Evolutionary conservation across 768 basidiomycete species (phyloP).

Genomic region (Chalciporus sphaerocephalus): DNA sequence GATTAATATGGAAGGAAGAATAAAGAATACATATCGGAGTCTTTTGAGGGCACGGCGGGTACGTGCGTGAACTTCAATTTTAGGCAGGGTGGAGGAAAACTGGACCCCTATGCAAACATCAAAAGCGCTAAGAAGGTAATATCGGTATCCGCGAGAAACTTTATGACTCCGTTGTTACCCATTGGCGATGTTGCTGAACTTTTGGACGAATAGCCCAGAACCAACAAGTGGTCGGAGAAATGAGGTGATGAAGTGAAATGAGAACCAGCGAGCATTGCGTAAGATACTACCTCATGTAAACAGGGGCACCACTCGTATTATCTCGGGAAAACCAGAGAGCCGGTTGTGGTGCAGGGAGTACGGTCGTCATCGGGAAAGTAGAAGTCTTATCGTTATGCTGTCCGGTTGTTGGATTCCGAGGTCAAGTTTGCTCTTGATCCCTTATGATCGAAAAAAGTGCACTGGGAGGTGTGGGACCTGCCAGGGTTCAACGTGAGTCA

Average conservation of each 20-base stretch:
- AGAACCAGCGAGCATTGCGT: neutral
- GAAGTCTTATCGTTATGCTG: no score
- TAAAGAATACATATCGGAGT: slow-evolving; percentile 3
- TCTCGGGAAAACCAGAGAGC: neutral
- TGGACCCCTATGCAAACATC: slow-evolving; percentile 11
- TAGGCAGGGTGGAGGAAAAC: slow-evolving; percentile 4
- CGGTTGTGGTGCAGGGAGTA: neutral
- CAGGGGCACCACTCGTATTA: neutral
- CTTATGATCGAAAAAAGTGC: no score
- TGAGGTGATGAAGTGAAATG: neutral
- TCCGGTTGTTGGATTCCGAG: no score
- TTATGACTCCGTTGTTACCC: slow-evolving; percentile 2
- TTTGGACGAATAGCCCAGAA: slow-evolving; percentile 11
- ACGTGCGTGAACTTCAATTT: neutral
- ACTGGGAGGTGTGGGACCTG: no score
- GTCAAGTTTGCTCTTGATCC: no score
- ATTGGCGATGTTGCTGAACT: slow-evolving; percentile 3
- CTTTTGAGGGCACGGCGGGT: slow-evolving; percentile 7
- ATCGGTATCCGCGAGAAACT: neutral
- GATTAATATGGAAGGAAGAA: no score
- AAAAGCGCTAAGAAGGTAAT: neutral
- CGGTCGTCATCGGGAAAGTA: neutral
- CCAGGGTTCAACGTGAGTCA: no score
- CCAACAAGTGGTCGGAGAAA: slow-evolving; percentile 9
- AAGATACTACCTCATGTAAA: slow-evolving; percentile 3